Conservation (phyloP, 371 early-diverging fungal genomes). For the Mortierella sp. region DNA sequence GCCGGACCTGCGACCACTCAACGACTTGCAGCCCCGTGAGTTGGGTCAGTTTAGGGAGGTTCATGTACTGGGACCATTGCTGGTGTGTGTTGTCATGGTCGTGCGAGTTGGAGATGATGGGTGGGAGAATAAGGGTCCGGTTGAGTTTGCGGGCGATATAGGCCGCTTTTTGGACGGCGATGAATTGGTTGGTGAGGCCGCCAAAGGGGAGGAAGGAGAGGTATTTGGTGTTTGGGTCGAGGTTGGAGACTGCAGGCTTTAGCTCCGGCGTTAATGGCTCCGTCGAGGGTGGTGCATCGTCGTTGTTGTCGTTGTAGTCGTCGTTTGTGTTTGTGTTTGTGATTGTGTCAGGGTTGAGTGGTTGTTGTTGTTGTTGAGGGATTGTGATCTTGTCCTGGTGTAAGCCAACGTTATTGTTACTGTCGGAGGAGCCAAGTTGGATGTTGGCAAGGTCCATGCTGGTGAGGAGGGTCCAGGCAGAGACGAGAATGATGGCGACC, state of each 20-base stretch:
- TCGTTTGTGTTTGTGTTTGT: neutral
- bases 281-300: neutral
- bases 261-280: neutral
- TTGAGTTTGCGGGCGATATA: slow-evolving; percentile 17
- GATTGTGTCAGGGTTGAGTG: neutral
- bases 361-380: neutral
- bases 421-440: neutral
- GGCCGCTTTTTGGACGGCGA: slow-evolving; percentile 15
- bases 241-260: neutral
- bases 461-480: slow-evolving; percentile 26
- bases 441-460: slow-evolving; percentile 13
- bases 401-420: neutral
- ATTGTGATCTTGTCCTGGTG: neutral
- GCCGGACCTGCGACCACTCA: slow-evolving; percentile 28
- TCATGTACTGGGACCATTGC: slow-evolving; percentile 16
- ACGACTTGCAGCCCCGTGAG: slow-evolving; percentile 13
- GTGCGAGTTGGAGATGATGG: slow-evolving; percentile 24
- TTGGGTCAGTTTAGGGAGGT: slow-evolving; percentile 2
- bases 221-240: slow-evolving; percentile 11
- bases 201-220: slow-evolving; percentile 18
- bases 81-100: slow-evolving; percentile 8
- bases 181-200: slow-evolving; percentile 25
- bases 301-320: slow-evolving; percentile 4
- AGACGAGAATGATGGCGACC: slow-evolving; percentile 21
- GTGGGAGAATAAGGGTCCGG: slow-evolving; percentile 22